These are phyloP conservation scores for Plasmodium malariae DNA, from an alignment of 169 alveolate genomes.

Conservation along the genomic window DNA sequence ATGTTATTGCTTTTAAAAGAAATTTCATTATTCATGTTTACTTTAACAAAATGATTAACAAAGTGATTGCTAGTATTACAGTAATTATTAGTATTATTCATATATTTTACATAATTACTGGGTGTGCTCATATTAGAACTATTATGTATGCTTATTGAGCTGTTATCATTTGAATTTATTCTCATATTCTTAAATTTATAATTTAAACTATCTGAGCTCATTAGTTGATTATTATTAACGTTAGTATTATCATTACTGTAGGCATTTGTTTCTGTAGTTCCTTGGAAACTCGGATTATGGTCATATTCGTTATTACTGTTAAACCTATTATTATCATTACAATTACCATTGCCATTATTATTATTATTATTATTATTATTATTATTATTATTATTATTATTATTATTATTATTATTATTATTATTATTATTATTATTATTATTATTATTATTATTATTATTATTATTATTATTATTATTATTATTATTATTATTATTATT, in stretches of 20 bases:
- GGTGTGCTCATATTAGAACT: not conserved
- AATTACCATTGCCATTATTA: no score
- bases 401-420: no score
- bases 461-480: no score
- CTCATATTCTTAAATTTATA: constrained; percentile 7
- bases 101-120: not conserved
- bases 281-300: constrained; percentile 1
- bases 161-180: not conserved
- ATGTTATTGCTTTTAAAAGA: constrained; percentile 1
- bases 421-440: no score
- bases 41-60: not conserved
- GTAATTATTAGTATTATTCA: constrained; percentile 10
- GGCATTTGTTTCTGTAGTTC: not conserved
- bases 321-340: no score
- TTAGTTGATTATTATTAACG: not conserved
- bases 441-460: no score
- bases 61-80: not conserved
- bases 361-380: no score
- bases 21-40: constrained; percentile 4
- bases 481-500: not conserved
- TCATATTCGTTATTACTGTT: not conserved
- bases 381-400: no score
- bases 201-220: not conserved
- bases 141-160: not conserved
- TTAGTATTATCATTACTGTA: not conserved